These are phyloP conservation scores for Friedmanniomyces simplex DNA, from an alignment of 495 filamentous ascomycete species.

Conservation along the genomic window DNA sequence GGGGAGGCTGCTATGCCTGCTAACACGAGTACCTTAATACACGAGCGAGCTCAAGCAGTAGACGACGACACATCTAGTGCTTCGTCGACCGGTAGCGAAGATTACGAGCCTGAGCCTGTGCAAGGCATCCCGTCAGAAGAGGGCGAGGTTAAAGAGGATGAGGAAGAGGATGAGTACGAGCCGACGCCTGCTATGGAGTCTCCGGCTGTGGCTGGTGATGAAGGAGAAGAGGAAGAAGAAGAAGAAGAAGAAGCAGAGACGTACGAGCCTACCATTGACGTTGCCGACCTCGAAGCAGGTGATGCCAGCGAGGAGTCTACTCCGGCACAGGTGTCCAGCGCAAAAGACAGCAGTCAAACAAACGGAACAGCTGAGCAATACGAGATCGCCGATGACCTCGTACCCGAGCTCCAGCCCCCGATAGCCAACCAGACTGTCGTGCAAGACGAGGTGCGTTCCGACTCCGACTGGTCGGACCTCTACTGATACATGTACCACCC, in stretches of 20 bases:
- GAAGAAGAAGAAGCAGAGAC: too few species aligned
- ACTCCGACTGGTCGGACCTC: background rate
- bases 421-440: background rate
- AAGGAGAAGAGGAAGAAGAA: background rate
- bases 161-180: constrained; percentile 1
- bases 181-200: background rate
- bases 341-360: too few species aligned
- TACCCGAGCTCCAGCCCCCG: constrained; percentile 14
- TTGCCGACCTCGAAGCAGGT: background rate
- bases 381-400: constrained; percentile 15
- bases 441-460: constrained; percentile 7
- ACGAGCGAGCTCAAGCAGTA: background rate
- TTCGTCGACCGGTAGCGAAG: background rate
- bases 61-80: background rate
- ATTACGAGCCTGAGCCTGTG: background rate
- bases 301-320: background rate
- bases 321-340: too few species aligned
- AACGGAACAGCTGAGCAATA: background rate
- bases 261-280: background rate
- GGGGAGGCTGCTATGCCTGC: background rate
- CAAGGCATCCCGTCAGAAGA: constrained; percentile 26
- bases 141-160: constrained; percentile 17
- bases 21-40: background rate
- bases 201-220: background rate
- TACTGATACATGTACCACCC: constrained; percentile 10